These are phyloP conservation scores for Senna tora DNA, from an alignment of 306 rosid genomes.

Conservation along the genomic window DNA sequence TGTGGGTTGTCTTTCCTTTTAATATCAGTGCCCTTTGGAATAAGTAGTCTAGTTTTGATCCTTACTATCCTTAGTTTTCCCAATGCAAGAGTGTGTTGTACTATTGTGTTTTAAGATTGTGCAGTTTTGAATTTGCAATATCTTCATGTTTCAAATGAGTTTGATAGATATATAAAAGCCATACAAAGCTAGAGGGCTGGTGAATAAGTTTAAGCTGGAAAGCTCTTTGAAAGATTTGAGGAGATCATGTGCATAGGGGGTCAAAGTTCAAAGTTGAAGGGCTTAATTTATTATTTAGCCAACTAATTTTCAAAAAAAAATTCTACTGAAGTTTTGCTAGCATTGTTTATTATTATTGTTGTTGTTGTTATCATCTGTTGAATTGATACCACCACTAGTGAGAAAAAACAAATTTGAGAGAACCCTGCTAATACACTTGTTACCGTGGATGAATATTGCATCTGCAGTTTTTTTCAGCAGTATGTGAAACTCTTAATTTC, in stretches of 20 bases:
- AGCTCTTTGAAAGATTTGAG: not conserved
- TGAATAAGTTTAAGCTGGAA: not conserved
- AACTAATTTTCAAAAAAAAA: not conserved
- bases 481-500: not conserved
- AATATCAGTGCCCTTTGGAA: not conserved
- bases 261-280: not conserved
- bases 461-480: not conserved
- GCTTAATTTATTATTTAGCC: constrained; percentile 1
- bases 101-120: not conserved
- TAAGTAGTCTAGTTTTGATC: not conserved
- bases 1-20: too few relatives aligned
- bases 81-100: not conserved
- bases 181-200: not conserved
- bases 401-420: not conserved
- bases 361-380: not conserved
- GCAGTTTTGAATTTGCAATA: not conserved
- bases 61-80: not conserved
- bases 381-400: not conserved
- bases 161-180: not conserved
- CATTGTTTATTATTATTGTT: not conserved
- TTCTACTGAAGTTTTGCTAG: not conserved
- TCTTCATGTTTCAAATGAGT: not conserved
- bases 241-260: not conserved
- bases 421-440: not conserved
- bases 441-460: not conserved